Conservation (phyloP, 495 filamentous ascomycete genomes). For the Trichoderma gamsii region DNA sequence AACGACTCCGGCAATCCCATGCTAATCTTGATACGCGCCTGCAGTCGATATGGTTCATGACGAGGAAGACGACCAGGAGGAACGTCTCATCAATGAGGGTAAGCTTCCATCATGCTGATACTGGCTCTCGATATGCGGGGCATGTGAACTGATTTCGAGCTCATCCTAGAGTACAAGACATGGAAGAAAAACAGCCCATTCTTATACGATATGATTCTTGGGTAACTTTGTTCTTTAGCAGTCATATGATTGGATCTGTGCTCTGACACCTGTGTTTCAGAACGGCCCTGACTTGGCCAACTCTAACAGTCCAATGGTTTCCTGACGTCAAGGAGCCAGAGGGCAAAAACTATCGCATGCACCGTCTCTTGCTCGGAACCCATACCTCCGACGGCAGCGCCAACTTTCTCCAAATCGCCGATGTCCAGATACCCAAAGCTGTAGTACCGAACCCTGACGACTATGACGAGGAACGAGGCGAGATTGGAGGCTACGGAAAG, state of each 20-base stretch:
- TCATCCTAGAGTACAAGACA: slow-evolving; percentile 82
- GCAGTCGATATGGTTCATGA: slow-evolving; percentile 55
- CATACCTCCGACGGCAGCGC: slow-evolving; percentile 82
- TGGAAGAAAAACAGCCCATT: slow-evolving; percentile 99
- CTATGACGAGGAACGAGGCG: slow-evolving; percentile 85
- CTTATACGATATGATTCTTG: slow-evolving; percentile 93
- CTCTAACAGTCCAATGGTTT: slow-evolving; percentile 95
- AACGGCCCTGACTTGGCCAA: slow-evolving; percentile 95
- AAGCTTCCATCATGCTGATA: slow-evolving; percentile 19
- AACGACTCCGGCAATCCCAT: neutral
- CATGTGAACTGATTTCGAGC: slow-evolving; percentile 19
- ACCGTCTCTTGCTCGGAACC: slow-evolving; percentile 88
- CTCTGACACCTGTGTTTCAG: slow-evolving; percentile 33
- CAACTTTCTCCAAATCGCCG: slow-evolving; percentile 93
- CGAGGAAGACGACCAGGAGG: slow-evolving; percentile 60
- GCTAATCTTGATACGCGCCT: neutral
- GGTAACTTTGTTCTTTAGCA: slow-evolving; percentile 31
- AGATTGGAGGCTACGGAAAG: slow-evolving; percentile 88
- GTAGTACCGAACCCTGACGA: slow-evolving; percentile 64
- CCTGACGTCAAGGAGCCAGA: slow-evolving; percentile 84
- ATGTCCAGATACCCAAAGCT: slow-evolving; percentile 81
- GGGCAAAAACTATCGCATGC: slow-evolving; percentile 79
- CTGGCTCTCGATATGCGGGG: neutral
- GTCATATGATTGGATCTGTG: neutral
- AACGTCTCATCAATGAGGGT: slow-evolving; percentile 95